Conservation (phyloP, 352 stramenopile species). For the Globisporangium recalcitrans region DNA sequence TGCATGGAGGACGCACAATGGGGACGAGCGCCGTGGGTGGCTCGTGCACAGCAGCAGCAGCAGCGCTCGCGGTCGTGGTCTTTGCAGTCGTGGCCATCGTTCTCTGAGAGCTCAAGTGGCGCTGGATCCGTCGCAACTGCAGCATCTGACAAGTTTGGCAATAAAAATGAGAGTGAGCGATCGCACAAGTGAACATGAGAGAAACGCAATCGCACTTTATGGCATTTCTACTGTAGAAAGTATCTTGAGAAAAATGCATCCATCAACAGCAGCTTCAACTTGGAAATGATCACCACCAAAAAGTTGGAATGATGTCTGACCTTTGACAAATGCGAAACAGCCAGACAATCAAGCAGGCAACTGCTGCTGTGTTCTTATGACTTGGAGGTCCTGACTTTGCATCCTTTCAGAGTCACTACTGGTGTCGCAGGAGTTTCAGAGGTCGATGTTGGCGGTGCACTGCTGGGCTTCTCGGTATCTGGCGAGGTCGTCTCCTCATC, state of each 20-base stretch:
- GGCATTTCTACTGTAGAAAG: neutral
- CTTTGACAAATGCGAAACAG: too few relatives aligned
- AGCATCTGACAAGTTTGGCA: neutral
- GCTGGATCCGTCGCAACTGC: conserved; percentile 1
- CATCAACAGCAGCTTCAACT: neutral
- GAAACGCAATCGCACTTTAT: neutral
- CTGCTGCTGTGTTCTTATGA: neutral
- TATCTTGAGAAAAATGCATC: too few relatives aligned
- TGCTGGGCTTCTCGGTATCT: conserved; percentile 1
- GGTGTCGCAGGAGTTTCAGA: neutral
- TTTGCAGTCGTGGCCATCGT: conserved; percentile 4
- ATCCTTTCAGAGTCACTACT: neutral
- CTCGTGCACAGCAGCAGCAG: neutral
- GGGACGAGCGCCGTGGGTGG: conserved; percentile 26
- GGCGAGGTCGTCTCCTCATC: neutral
- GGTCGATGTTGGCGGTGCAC: neutral
- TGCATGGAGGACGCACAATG: conserved; percentile 17
- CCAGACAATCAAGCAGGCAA: neutral
- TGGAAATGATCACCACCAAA: neutral
- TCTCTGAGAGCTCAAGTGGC: conserved; percentile 1
- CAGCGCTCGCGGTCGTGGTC: neutral
- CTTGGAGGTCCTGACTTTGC: neutral
- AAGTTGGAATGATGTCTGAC: too few relatives aligned
- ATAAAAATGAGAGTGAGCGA: too few relatives aligned
- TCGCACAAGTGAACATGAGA: too few relatives aligned